These are phyloP conservation scores for Capronia americana DNA, from an alignment of 2,329 filamentous ascomycete species.

Conservation along the genomic window DNA sequence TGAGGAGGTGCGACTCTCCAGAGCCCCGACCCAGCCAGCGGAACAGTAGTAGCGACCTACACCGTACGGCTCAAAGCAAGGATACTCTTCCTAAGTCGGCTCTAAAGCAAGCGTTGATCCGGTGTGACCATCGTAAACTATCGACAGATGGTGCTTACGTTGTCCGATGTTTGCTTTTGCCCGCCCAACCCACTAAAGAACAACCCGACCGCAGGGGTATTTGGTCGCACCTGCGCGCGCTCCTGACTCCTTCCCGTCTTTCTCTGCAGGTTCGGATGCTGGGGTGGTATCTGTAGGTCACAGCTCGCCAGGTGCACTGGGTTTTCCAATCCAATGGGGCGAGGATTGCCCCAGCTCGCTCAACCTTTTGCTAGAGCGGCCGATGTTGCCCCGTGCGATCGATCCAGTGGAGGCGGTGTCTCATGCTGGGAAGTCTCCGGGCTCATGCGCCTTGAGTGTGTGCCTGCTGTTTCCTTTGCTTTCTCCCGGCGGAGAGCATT, in stretches of 20 bases:
- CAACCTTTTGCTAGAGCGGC: background rate
- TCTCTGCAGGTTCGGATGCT: background rate
- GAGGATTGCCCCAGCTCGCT: background rate
- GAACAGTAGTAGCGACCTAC: conserved; percentile 5
- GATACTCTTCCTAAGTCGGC: background rate
- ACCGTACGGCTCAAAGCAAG: background rate
- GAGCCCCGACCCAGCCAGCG: conserved; percentile 2
- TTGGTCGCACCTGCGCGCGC: background rate
- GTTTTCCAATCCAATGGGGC: background rate
- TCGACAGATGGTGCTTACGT: conserved; percentile 2
- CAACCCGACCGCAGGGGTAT: background rate
- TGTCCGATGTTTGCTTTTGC: background rate
- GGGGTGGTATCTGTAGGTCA: background rate
- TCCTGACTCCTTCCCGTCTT: background rate
- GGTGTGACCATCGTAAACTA: background rate
- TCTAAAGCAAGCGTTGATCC: background rate
- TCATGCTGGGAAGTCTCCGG: background rate
- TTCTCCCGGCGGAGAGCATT: background rate
- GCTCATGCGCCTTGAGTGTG: background rate
- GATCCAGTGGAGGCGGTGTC: background rate
- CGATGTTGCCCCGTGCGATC: background rate
- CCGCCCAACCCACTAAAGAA: background rate
- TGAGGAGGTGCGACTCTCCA: background rate
- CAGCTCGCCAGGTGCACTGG: background rate
- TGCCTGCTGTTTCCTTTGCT: background rate